phyloP scores from a whole-genome alignment of 164 flowering plant genomes.

The Kingdonia uniflora region DNA sequence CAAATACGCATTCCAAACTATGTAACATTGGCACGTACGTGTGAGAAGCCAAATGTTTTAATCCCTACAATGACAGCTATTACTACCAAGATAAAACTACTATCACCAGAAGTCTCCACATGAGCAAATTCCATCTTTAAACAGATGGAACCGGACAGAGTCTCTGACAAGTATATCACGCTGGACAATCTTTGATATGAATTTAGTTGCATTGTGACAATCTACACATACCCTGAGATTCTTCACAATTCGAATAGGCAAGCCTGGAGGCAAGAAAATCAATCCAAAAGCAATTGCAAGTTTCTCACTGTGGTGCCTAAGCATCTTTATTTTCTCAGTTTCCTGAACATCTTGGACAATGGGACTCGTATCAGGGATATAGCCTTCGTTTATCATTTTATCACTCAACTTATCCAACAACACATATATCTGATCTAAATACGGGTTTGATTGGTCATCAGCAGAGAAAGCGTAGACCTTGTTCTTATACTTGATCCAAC shows the following conservation, averaged over 20 bases:
- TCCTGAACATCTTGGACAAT: conserved; percentile 21
- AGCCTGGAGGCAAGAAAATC: conserved; percentile 17
- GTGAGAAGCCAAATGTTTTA: too few relatives aligned
- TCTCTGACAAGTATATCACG: conserved; percentile 19
- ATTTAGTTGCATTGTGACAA: conserved; percentile 80
- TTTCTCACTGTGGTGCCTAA: conserved; percentile 20
- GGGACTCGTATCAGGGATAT: conserved; percentile 17
- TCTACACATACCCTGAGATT: conserved; percentile 39
- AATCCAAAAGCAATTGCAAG: conserved; percentile 24
- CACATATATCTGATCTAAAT: conserved; percentile 47
- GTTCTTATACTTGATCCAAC: conserved; percentile 83
- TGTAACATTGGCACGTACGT: too few relatives aligned
- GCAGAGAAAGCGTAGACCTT: conserved; percentile 65
- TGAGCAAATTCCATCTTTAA: conserved; percentile 72
- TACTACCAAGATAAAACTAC: background rate
- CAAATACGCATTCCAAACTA: too few relatives aligned
- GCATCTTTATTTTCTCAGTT: conserved; percentile 19
- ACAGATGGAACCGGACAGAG: conserved; percentile 60
- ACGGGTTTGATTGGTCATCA: conserved; percentile 60
- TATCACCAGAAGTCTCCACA: conserved; percentile 89
- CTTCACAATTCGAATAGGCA: conserved; percentile 16
- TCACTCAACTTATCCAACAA: conserved; percentile 20
- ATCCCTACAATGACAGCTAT: too few relatives aligned
- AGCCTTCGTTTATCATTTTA: conserved; percentile 16
- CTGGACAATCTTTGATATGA: conserved; percentile 15